Conservation (phyloP, 2,329 filamentous ascomycete species). For the Neocatenulostroma microsporum region DNA sequence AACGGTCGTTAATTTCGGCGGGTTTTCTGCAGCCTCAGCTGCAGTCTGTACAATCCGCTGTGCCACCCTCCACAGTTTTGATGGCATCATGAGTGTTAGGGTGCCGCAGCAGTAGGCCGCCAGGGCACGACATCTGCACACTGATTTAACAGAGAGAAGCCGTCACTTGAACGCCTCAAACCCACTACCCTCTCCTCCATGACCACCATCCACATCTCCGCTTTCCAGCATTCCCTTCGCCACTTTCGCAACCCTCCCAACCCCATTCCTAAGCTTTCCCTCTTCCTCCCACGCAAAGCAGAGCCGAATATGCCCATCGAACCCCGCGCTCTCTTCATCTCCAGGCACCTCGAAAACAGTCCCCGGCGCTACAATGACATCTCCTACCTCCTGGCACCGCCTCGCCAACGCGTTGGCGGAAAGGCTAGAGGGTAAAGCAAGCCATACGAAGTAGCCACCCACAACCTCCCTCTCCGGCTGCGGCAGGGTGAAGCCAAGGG, state of each 20-base stretch:
- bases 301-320: conserved; percentile 55
- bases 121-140: no score
- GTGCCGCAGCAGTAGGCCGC: no score
- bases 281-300: conserved; percentile 69
- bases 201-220: background rate
- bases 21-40: no score
- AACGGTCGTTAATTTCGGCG: no score
- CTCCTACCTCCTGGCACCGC: conserved; percentile 54
- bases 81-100: no score
- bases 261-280: conserved; percentile 57
- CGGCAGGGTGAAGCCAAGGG: conserved; percentile 51
- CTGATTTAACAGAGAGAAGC: no score
- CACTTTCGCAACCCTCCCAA: conserved; percentile 53
- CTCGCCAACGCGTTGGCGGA: conserved; percentile 50
- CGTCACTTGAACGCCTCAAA: conserved; percentile 1
- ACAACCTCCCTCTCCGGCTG: conserved; percentile 45
- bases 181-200: background rate
- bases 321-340: conserved; percentile 41
- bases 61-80: no score
- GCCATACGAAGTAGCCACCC: conserved; percentile 83
- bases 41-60: no score
- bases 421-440: conserved; percentile 52
- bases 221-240: conserved; percentile 31
- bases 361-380: conserved; percentile 61
- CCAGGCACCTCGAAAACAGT: conserved; percentile 56